A percentile compares a stretch with the other conserved stretches of the same genome.
phyloP scores from a whole-genome alignment of 805 yeast genomes.

The Saccharomycopsis sp. region DNA sequence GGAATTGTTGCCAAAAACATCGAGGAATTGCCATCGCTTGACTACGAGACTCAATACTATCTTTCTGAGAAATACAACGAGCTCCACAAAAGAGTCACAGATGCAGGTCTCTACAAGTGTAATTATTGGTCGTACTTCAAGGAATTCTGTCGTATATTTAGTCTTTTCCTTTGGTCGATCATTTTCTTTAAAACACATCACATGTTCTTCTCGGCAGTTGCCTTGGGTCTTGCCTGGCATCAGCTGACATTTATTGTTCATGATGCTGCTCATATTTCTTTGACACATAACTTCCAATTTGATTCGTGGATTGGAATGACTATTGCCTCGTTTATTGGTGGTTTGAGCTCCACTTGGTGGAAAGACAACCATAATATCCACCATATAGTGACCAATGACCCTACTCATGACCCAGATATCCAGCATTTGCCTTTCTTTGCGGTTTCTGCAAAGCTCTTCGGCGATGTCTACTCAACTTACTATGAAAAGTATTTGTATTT shows the following conservation, averaged over 20 bases:
- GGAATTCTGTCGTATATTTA: constrained; percentile 54
- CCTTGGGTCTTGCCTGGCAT: constrained; percentile 79
- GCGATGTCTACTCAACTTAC: constrained; percentile 69
- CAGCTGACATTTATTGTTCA: constrained; percentile 84
- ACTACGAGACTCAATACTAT: constrained; percentile 54
- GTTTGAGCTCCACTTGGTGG: constrained; percentile 92
- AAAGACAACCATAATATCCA: constrained; percentile 91
- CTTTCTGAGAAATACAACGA: constrained; percentile 53
- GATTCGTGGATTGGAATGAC: constrained; percentile 71
- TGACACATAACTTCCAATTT: constrained; percentile 70
- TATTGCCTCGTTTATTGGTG: constrained; percentile 79
- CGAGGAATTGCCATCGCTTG: constrained; percentile 54
- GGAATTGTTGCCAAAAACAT: constrained; percentile 49
- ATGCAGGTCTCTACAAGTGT: constrained; percentile 63
- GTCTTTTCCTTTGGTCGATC: constrained; percentile 45
- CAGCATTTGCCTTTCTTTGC: constrained; percentile 91
- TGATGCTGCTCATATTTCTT: constrained; percentile 83
- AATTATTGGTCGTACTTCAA: constrained; percentile 66
- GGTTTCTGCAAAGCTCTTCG: constrained; percentile 65
- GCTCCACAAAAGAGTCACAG: constrained; percentile 49
- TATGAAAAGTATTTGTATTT: constrained; percentile 63
- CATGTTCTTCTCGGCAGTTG: constrained; percentile 51
- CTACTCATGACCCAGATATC: constrained; percentile 90
- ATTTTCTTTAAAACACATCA: constrained; percentile 41
- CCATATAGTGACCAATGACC: constrained; percentile 86